These are phyloP conservation scores for Anastatica hierochuntica DNA, from an alignment of 345 rosid species.

Conservation along the genomic window DNA sequence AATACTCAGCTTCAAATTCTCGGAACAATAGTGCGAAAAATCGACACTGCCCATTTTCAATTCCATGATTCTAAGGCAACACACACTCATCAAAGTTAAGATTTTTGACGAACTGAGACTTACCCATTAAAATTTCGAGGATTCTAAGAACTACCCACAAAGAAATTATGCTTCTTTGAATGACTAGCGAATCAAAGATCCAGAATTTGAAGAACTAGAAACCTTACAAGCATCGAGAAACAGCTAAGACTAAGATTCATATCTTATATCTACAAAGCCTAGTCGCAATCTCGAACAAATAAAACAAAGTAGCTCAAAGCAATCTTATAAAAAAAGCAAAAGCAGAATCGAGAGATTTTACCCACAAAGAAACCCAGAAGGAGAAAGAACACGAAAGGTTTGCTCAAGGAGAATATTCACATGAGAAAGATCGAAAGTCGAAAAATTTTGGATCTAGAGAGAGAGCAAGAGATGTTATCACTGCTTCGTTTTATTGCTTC, in stretches of 20 bases:
- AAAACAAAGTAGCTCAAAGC: constrained; percentile 1
- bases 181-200: constrained; percentile 9
- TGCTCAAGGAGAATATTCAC: constrained; percentile 1
- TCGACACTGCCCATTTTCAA: not conserved
- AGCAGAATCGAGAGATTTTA: constrained; percentile 17
- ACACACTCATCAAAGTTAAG: not conserved
- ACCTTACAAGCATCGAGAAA: constrained; percentile 3
- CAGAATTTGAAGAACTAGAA: constrained; percentile 3
- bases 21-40: not conserved
- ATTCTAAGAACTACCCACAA: not conserved
- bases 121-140: not conserved
- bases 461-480: constrained; percentile 15
- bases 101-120: not conserved
- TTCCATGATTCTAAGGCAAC: not conserved
- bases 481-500: constrained; percentile 9
- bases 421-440: constrained; percentile 13
- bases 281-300: not conserved
- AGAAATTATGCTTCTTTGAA: not conserved
- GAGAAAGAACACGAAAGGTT: constrained; percentile 3
- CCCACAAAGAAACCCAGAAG: constrained; percentile 4
- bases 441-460: constrained; percentile 16
- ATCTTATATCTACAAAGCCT: not conserved
- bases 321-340: constrained; percentile 2
- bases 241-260: constrained; percentile 23
- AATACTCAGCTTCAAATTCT: not conserved